Percentiles rank a stretch among this genome's conserved stretches.
phyloP scores from a whole-genome alignment of 2,329 filamentous ascomycete genomes.

The Myriosclerotinia curreyana region DNA sequence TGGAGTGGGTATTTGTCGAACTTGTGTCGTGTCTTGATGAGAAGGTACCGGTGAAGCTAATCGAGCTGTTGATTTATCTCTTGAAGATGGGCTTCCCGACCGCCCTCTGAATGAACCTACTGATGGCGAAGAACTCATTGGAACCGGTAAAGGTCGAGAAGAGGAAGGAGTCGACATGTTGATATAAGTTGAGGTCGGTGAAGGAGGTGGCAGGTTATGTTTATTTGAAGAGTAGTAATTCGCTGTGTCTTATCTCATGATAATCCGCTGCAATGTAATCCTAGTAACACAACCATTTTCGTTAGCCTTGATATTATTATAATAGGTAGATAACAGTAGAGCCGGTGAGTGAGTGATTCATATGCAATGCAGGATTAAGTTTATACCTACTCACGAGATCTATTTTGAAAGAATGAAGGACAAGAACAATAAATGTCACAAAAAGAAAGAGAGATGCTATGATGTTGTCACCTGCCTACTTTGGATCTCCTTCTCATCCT shows the following conservation, averaged over 20 bases:
- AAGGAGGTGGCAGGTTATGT: constrained; percentile 8
- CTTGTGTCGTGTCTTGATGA: constrained; percentile 46
- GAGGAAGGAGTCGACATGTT: constrained; percentile 41
- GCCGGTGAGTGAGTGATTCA: not conserved
- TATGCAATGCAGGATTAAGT: not conserved
- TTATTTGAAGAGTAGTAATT: not conserved
- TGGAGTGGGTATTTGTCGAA: constrained; percentile 49
- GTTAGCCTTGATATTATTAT: constrained; percentile 5
- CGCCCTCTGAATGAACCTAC: constrained; percentile 27
- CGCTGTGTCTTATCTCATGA: constrained; percentile 23
- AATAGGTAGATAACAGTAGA: not conserved
- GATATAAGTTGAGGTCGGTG: constrained; percentile 16
- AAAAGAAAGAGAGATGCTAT: too few relatives aligned
- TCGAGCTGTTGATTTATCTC: constrained; percentile 59
- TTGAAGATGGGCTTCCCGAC: constrained; percentile 42
- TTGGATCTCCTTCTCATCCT: not conserved
- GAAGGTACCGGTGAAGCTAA: constrained; percentile 56
- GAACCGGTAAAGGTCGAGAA: constrained; percentile 41
- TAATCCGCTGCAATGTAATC: constrained; percentile 15
- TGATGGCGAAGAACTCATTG: constrained; percentile 48
- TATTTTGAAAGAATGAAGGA: not conserved
- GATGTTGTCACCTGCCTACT: constrained; percentile 3
- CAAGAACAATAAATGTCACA: not conserved
- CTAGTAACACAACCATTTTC: constrained; percentile 11
- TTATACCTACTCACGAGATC: not conserved